A percentile compares a stretch with the other conserved stretches of the same genome.
phyloP scores from a whole-genome alignment of 805 yeast genomes.

The Geotrichum ghanense region DNA sequence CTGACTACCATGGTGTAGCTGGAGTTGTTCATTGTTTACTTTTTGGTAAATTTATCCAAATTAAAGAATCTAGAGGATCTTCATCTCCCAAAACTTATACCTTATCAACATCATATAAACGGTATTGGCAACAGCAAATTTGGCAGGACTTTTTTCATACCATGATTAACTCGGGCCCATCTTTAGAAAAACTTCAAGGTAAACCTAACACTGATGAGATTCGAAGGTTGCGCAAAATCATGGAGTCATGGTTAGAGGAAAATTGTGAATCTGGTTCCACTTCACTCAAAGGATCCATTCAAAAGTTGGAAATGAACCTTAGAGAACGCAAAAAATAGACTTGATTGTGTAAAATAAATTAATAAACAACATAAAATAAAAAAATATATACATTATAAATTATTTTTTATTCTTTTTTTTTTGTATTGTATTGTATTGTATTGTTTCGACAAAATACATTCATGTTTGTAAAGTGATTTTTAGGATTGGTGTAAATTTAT shows the following conservation, averaged over 20 bases:
- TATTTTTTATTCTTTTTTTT: too few relatives aligned
- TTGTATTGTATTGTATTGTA: too few relatives aligned
- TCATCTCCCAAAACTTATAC: conserved; percentile 16
- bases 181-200: conserved; percentile 7
- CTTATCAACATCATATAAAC: conserved; percentile 40
- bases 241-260: conserved; percentile 34
- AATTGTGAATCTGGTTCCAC: conserved; percentile 12
- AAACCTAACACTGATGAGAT: conserved; percentile 31
- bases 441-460: too few relatives aligned
- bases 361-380: too few relatives aligned
- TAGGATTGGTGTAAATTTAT: too few relatives aligned
- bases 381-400: too few relatives aligned
- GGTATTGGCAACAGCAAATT: conserved; percentile 64
- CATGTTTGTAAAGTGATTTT: too few relatives aligned
- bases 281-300: not conserved
- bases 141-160: conserved; percentile 61
- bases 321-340: too few relatives aligned
- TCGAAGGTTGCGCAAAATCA: conserved; percentile 23
- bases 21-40: conserved; percentile 59
- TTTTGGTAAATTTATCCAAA: conserved; percentile 54
- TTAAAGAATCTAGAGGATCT: conserved; percentile 18
- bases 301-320: not conserved
- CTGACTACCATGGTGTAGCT: conserved; percentile 79
- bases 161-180: conserved; percentile 46
- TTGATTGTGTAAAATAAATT: too few relatives aligned